Evolutionary conservation across 306 rosid species (phyloP).

Genomic region (Dalbergia cultrata): DNA sequence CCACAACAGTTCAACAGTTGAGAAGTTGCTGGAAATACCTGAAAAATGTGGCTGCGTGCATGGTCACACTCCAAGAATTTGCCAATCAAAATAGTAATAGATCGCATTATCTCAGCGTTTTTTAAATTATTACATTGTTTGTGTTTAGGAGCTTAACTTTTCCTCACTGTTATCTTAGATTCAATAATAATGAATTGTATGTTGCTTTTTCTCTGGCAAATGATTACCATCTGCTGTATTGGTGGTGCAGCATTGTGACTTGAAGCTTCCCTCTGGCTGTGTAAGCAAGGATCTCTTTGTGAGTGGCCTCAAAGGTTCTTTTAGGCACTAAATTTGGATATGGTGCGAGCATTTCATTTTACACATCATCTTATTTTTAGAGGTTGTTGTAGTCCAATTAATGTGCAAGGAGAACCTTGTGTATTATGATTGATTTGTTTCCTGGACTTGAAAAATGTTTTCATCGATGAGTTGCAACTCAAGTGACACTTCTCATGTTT

Average conservation of each 20-base stretch:
- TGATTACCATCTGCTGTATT: background rate
- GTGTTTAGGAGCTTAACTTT: background rate
- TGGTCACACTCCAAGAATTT: too few species aligned
- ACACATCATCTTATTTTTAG: background rate
- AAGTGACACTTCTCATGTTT: too few species aligned
- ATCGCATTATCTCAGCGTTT: too few species aligned
- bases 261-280: background rate
- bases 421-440: background rate
- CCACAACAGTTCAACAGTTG: too few species aligned
- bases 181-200: background rate
- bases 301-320: background rate
- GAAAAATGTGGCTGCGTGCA: too few species aligned
- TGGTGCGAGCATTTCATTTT: background rate
- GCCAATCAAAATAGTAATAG: too few species aligned
- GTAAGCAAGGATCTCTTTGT: background rate
- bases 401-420: background rate
- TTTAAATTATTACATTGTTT: background rate
- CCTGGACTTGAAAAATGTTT: background rate
- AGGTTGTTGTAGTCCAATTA: background rate
- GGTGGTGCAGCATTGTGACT: background rate
- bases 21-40: too few species aligned
- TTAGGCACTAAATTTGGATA: background rate
- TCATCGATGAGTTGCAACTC: background rate
- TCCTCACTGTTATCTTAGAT: background rate
- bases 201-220: background rate